Percentiles rank a stretch among this genome's conserved stretches.
phyloP scores from a whole-genome alignment of 1,139 yeast species.

The Yamadazyma spencermartinsiae region DNA sequence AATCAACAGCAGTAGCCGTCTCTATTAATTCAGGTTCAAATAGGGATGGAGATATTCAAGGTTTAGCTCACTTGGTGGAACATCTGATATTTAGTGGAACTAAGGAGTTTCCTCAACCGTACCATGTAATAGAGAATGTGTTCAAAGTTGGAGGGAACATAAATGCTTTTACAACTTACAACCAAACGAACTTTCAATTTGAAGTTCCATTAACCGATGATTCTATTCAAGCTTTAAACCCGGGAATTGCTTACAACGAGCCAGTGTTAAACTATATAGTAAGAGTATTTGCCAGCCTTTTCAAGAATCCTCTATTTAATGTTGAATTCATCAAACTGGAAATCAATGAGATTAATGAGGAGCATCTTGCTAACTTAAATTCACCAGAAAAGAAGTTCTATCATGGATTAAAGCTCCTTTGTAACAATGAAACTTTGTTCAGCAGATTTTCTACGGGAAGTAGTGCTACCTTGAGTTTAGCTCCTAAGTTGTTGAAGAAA shows the following conservation, averaged over 20 bases:
- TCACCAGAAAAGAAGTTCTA: slow-evolving; percentile 47
- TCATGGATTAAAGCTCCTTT: slow-evolving; percentile 57
- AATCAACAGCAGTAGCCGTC: slow-evolving; percentile 42
- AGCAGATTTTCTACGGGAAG: slow-evolving; percentile 50
- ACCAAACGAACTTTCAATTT: slow-evolving; percentile 60
- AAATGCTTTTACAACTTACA: slow-evolving; percentile 71
- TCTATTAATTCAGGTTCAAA: slow-evolving; percentile 65
- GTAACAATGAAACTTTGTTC: slow-evolving; percentile 45
- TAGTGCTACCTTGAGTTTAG: slow-evolving; percentile 26
- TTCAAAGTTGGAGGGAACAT: slow-evolving; percentile 52
- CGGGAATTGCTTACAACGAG: slow-evolving; percentile 17
- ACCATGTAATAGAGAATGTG: slow-evolving; percentile 43
- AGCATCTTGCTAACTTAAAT: slow-evolving; percentile 54
- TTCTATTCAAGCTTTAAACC: slow-evolving; percentile 4
- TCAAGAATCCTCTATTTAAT: slow-evolving; percentile 51
- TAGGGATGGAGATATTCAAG: slow-evolving; percentile 56
- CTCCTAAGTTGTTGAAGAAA: slow-evolving; percentile 21
- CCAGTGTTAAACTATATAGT: slow-evolving; percentile 46
- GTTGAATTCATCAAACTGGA: slow-evolving; percentile 47
- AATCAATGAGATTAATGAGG: slow-evolving; percentile 60
- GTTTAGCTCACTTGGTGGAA: slow-evolving; percentile 75
- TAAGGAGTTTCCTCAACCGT: slow-evolving; percentile 49
- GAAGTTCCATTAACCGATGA: slow-evolving; percentile 49
- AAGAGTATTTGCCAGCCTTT: slow-evolving; percentile 51
- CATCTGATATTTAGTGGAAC: slow-evolving; percentile 66